Conservation (phyloP, 2,329 filamentous ascomycete species). For the Botrytis porri region DNA sequence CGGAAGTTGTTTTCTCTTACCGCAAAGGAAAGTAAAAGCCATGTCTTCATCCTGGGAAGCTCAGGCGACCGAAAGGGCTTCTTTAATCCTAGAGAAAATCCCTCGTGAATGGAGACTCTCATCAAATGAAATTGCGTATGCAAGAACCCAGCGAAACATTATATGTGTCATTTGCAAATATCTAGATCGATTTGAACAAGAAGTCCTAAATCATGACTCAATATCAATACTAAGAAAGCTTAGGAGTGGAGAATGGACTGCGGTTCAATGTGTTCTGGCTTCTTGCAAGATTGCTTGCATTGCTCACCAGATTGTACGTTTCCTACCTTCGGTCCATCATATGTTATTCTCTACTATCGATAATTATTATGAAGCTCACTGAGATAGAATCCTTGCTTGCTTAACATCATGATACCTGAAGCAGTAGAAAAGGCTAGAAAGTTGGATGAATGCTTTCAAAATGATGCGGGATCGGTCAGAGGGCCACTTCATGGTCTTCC, state of each 20-base stretch:
- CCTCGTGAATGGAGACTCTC: slow-evolving; percentile 10
- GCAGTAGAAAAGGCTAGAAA: slow-evolving; percentile 44
- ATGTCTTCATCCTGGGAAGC: slow-evolving; percentile 8
- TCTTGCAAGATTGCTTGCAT: slow-evolving; percentile 52
- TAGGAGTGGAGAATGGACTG: slow-evolving; percentile 50
- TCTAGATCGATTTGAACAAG: slow-evolving; percentile 25
- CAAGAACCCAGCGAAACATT: not conserved
- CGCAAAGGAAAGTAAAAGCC: not conserved
- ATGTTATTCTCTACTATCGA: slow-evolving; percentile 27
- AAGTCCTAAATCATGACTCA: slow-evolving; percentile 56
- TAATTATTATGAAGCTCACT: not conserved
- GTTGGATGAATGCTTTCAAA: slow-evolving; percentile 44
- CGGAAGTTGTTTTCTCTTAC: not conserved
- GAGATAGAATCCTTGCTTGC: slow-evolving; percentile 53
- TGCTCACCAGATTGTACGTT: slow-evolving; percentile 49
- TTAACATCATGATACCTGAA: slow-evolving; percentile 27
- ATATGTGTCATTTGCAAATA: slow-evolving; percentile 38
- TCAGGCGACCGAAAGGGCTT: slow-evolving; percentile 9
- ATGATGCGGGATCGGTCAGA: not conserved
- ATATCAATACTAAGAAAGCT: slow-evolving; percentile 51
- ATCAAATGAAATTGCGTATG: not conserved
- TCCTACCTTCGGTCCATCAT: not conserved
- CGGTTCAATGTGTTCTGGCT: slow-evolving; percentile 49
- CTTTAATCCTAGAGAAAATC: slow-evolving; percentile 2
- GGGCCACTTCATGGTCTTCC: slow-evolving; percentile 42